phyloP scores from a whole-genome alignment of 2,329 filamentous ascomycete genomes.

The Ascocoryne sarcoides region DNA sequence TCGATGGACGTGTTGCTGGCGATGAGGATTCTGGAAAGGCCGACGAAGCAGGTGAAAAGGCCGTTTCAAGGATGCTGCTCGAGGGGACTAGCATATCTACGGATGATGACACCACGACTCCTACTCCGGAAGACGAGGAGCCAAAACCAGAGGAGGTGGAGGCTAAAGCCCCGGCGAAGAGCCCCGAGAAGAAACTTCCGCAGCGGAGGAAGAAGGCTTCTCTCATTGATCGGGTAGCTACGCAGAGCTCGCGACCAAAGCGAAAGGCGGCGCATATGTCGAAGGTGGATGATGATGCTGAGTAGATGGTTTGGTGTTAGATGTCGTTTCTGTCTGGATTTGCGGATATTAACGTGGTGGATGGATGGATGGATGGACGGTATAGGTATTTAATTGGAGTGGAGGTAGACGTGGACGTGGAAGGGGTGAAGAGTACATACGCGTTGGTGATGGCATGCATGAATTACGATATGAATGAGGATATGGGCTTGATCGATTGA shows the following conservation, averaged over 20 bases:
- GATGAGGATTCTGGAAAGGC: slow-evolving; percentile 41
- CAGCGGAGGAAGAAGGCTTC: slow-evolving; percentile 9
- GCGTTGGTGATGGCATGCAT: too few species aligned
- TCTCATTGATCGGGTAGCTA: slow-evolving; percentile 8
- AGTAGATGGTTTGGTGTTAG: neutral
- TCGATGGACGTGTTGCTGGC: slow-evolving; percentile 67
- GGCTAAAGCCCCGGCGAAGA: neutral
- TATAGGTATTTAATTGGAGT: too few species aligned
- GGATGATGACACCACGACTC: slow-evolving; percentile 2
- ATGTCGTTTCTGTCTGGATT: too few species aligned
- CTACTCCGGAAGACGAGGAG: neutral
- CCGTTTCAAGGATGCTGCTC: slow-evolving; percentile 24
- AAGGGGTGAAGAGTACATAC: too few species aligned
- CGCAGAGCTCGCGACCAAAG: neutral
- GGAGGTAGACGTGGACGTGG: too few species aligned
- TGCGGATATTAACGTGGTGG: neutral
- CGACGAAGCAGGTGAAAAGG: slow-evolving; percentile 26
- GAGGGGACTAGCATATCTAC: slow-evolving; percentile 11
- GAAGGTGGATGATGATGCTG: neutral
- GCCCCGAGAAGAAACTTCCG: slow-evolving; percentile 5
- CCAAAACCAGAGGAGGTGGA: neutral
- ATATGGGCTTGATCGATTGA: neutral
- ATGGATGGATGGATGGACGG: neutral
- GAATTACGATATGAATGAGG: neutral
- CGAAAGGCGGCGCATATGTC: neutral